Base-by-base conservation (phyloP, 2,329 filamentous ascomycete species). In the Alternaria viburni region DNA sequence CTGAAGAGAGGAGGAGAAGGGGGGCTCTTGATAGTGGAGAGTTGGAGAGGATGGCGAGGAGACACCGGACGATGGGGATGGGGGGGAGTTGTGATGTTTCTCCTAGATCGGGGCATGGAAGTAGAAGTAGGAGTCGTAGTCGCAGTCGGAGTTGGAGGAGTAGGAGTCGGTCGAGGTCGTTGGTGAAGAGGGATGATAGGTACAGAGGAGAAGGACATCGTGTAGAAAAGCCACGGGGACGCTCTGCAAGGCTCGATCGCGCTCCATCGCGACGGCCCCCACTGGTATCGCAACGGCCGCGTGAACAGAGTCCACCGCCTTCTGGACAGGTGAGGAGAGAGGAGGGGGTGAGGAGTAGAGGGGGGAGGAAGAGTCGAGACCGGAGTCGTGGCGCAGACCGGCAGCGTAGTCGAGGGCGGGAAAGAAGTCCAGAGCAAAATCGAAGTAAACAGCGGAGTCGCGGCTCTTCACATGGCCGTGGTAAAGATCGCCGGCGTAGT, bases 91-190 rank as follows among this genome's bases (percentile, higher is more conserved):
- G 36, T 41, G 36, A 17, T 41, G 36, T 41, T 41, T 41, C 36
- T 41, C 36, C 36, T 6, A 5, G 36, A 17, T 41, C 36, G n/a
- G 36, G 9, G n/a, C n/a, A 41, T 41, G n/a, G 36, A 5, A 41
- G 36, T 41, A 1, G 36, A 0, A 36, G 32, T 36, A 2, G 17
- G 0, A 11, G 17, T 32, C 4, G 30, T 5, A 13, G 11, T 21
- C 17, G 26, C 15, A 49, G 46, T 26, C 10, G 46, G 13, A 30
- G 46, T 30, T 5, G n/a, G n/a, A 50, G 28, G 28, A 30, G 30
- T 36, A 36, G 30, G 30, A 36, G 32, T 41, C 36, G n/a, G 9
- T 41, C n/a, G 28, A 36, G 15, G 17, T 23, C 49, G 11, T 7
- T 51, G 12, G 21, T 17, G 28, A 51, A 23, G 12, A 36, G 19